Evolutionary conservation across 2,329 filamentous ascomycete species (phyloP), one percentile per base, ranked within the genome.

Genomic region (Tothia fuscella): DNA sequence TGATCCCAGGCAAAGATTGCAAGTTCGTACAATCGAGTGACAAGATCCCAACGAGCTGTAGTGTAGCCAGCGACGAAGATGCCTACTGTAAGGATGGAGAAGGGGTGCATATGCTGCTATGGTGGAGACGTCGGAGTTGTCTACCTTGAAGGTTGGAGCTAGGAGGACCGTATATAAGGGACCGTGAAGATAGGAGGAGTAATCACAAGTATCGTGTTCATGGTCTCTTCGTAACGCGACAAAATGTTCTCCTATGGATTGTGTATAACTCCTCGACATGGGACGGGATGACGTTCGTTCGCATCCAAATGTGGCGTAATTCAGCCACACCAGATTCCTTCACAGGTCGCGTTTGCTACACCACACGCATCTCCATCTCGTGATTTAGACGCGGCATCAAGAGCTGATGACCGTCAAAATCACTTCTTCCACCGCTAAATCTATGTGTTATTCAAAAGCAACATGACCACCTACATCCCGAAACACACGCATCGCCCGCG

Each of bases 21-120:
- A 56, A 98, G 78, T 66, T 98, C 89, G 80, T 95, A 94, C 55
- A 96, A 74, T 56, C 88, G 81, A 54, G 89, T 95, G 52, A 95
- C 87, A 49, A 98, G 80, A 67, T 96, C 91, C 88, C 91, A 98
- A 72, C 91, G 83, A 60, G 91, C 91, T 67, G 91, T 98, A 63
- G 89, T 96, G 74, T 98, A 98, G 65, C 91, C 91, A 69, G 91
- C 89, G 74, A 96, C 82, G 71, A 98, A 98, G 70, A 98, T 95
- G 68, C 83, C 87, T 68, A 94, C 79, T 57, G 88, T 93, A 64
- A 95, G 76, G 63, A 89, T 71, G 49, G 89, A 96, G 71, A 96
- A 95, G 58, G 88, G 86, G 86, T 95, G 88, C 89, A 96, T 96
- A 28, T 34, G 42, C 24, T 9, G 34, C 30, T 6, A 19, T 12